Evolutionary conservation across 2,329 filamentous ascomycete species (phyloP), one percentile per base, ranked within the genome.

Genomic region (Fusarium sterilihyphosum): DNA sequence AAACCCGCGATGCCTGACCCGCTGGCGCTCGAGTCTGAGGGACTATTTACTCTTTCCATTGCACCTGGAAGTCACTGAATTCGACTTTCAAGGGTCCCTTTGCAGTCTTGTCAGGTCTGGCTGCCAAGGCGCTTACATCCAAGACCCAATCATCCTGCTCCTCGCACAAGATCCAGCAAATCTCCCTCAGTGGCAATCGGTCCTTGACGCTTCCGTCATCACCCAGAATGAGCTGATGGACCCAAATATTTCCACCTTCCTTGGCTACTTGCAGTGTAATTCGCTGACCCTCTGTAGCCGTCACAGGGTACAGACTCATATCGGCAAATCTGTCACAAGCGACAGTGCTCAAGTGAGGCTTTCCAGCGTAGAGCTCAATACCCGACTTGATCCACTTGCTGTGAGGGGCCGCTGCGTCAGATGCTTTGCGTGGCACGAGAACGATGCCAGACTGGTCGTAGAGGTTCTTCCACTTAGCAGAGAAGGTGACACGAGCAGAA

Each of bases 11-110:
- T 26, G 26, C 26, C 26, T 26, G 26, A 26, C 26, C 26, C 26
- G 26, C 26, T 26, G 26, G 26, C 26, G 16, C 16, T 26, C 16
- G 1, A 26, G n/a, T 0, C 2, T 26, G 10, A 26, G 6, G 8
- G 40, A 2, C 40, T 26, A 20, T 29, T 8, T 49, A 49, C 26
- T 49, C 46, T 16, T 47, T 47, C 46, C 46, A 47, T 1, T 29
- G 1, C 18, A 47, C 46, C 20, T 29, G 18, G 9, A 47, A 47
- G 26, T 29, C 46, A 5, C 46, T 29, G 13, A 47, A 47, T 29
- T 47, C 46, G 0, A 47, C 46, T 2, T 29, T 47, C 13, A 47
- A 10, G 0, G 46, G 9, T 2, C 18, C 46, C 2, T 29, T 29
- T 0, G 46, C 46, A 29, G 26, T 22, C 18, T 47, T 47, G 9